Base-by-base conservation (phyloP, 148 eudicot species). In the Chenopodium album region DNA sequence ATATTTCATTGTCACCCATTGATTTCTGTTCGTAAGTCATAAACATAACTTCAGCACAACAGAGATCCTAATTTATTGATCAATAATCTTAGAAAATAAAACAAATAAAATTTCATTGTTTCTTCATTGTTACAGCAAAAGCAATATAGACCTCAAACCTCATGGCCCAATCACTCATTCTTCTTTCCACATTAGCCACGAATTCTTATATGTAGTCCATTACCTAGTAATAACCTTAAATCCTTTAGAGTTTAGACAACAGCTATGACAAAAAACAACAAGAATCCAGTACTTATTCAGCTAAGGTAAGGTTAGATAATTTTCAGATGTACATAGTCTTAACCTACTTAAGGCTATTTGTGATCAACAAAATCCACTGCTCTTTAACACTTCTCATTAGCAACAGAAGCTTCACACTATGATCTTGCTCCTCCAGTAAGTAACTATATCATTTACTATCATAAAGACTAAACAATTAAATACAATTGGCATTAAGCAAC, bases 401-500 rank as follows among this genome's bases (percentile, higher is more conserved):
- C 14, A 60, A 20, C 56, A 71, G 16, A 28, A 29, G 37, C 71
- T 67, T 31, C 71, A 67, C 41, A 3, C 14, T 31, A 11, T 69
- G 56, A 71, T 71, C 23, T 22, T 20, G 68, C 23, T 71, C 69
- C 17, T 26, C 47, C 29, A 34, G 44, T 4, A 7, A 69, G 4
- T 28, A 11, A 20, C 31, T 0, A 71, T 20, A 29, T 4, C 50
- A 37, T 5, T 20, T 41, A 71, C 16, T 73, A 78, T 56, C 23
- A 64, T 2, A 44, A 44, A 44, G 17, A 28, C 20, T 26, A 0
- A 29, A 12, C 31, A 48, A 28, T 11, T 34, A 12, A 22, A 52
- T 32, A 65, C 11, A 28, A 16, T 9, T 65, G 73, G 75, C 76
- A 80, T 65, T 4, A n/a, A 56, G 23, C 56, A 60, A 79, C 50